Base-by-base conservation (phyloP, 345 rosid genomes). In the Arabidopsis suecica region DNA sequence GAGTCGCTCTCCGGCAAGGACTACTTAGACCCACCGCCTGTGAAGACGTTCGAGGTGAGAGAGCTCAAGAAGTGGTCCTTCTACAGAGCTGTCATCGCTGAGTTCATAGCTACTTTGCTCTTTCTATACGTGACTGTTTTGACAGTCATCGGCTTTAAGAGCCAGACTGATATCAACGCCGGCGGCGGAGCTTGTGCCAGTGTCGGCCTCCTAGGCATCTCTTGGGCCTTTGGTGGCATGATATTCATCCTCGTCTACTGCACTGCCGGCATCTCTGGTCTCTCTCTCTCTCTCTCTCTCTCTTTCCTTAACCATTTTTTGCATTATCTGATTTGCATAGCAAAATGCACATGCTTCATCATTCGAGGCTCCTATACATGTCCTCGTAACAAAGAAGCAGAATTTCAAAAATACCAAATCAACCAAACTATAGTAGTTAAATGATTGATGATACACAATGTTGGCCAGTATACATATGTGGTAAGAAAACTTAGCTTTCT, bases 161-260 rank as follows among this genome's bases (percentile, higher is more conserved):
- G 78, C 82, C 88, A 90, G 79, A 51, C 37, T 14, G 96, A 73
- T 54, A 23, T 60, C 8, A 3, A 45, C 22, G 6, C 67, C 7
- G 74, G 55, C 0, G 69, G 51, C 5, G 54, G 59, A 33, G 88
- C 87, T 3, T 90, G 98, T 49, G 79, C 76, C 9, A 89, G 96
- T 4, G 95, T 90, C 14, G 96, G 95, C n/a, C 71, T 83, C 56
- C 94, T 93, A 5, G 91, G 96, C 8, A 87, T 93, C 13, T 89
- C 97, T 22, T 93, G 94, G 97, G 88, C 94, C 62, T 87, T 88
- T 16, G 97, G 97, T 70, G 96, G 96, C 79, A 89, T 89, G 95
- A 86, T 89, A 79, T 89, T 89, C 66, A 41, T 87, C 62, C 91
- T 89, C 16, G 94, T 92, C 55, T 92, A 92, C 81, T 93, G 94